These are phyloP conservation scores for Phytopythium kandeliae DNA, from an alignment of 352 stramenopile species.

Conservation along the genomic window DNA sequence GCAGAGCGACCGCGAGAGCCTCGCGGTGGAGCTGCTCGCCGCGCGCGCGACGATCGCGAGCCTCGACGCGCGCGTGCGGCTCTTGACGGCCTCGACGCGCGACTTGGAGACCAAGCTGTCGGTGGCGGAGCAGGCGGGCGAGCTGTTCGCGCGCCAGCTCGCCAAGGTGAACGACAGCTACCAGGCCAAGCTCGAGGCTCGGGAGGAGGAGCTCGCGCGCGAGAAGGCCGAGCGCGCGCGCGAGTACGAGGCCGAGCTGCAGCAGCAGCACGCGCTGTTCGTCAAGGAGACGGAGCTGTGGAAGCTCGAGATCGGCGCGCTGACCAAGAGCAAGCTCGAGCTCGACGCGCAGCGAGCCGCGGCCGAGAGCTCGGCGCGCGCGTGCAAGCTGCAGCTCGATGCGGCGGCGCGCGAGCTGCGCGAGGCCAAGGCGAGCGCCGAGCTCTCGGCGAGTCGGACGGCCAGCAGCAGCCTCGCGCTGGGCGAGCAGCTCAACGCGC, in stretches of 20 bases:
- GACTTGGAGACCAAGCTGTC: conserved; percentile 28
- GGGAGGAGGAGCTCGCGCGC: conserved; percentile 22
- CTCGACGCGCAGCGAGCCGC: conserved; percentile 16
- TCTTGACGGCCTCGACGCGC: background rate
- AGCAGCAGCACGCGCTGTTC: conserved; percentile 26
- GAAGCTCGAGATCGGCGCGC: conserved; percentile 36
- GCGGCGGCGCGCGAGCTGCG: conserved; percentile 8
- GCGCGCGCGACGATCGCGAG: conserved; percentile 14
- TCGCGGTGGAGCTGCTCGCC: conserved; percentile 6
- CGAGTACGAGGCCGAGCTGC: conserved; percentile 28
- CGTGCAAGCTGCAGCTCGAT: conserved; percentile 18
- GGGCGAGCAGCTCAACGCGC: conserved; percentile 13
- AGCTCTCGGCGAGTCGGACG: too few species aligned
- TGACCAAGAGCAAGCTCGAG: conserved; percentile 38
- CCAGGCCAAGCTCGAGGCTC: conserved; percentile 28
- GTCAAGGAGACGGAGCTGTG: conserved; percentile 28
- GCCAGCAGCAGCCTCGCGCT: too few species aligned
- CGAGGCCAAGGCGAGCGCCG: conserved; percentile 6
- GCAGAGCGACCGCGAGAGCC: conserved; percentile 2
- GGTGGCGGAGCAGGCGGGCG: conserved; percentile 30
- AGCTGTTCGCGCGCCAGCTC: conserved; percentile 32
- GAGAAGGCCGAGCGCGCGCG: conserved; percentile 23
- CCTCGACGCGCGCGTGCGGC: conserved; percentile 4
- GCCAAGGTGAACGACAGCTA: conserved; percentile 40
- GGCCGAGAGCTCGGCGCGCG: conserved; percentile 3